phyloP scores from a whole-genome alignment of 1,284 basidiomycete species.

The Rhodotorula sp. region DNA sequence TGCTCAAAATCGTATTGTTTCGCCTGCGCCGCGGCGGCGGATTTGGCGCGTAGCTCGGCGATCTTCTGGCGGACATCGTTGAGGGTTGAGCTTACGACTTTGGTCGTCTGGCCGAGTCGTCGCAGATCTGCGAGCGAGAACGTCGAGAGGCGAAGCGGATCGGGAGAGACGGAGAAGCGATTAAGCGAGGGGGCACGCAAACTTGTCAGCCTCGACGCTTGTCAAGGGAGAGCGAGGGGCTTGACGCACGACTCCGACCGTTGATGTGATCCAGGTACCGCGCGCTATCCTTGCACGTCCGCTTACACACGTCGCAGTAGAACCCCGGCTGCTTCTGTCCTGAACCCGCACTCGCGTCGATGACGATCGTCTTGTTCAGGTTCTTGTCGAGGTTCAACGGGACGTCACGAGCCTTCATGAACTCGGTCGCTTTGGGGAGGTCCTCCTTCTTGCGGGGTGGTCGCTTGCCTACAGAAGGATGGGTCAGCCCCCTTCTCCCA shows the following conservation, averaged over 20 bases:
- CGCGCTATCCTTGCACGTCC: conserved; percentile 89
- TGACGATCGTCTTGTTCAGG: conserved; percentile 85
- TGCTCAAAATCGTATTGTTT: conserved; percentile 91
- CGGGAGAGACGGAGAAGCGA: conserved; percentile 10
- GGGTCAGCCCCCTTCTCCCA: no score
- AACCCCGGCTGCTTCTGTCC: conserved; percentile 88
- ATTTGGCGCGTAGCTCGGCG: conserved; percentile 79
- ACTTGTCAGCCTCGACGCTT: no score
- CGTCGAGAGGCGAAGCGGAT: not conserved
- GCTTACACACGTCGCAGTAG: conserved; percentile 82
- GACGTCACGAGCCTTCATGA: conserved; percentile 77
- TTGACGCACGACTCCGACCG: conserved; percentile 76
- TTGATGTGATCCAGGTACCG: conserved; percentile 97
- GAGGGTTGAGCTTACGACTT: conserved; percentile 81
- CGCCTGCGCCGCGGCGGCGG: conserved; percentile 70
- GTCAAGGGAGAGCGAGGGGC: not conserved
- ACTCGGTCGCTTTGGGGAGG: conserved; percentile 82
- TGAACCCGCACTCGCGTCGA: conserved; percentile 68
- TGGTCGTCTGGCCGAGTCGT: conserved; percentile 88
- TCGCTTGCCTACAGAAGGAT: conserved; percentile 19
- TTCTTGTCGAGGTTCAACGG: conserved; percentile 87
- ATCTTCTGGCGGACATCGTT: conserved; percentile 89
- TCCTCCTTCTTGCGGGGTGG: conserved; percentile 55
- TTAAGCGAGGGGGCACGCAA: not conserved
- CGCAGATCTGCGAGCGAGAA: conserved; percentile 66